Conservation (phyloP, 1,284 basidiomycete species). For the Cerrena zonata region DNA sequence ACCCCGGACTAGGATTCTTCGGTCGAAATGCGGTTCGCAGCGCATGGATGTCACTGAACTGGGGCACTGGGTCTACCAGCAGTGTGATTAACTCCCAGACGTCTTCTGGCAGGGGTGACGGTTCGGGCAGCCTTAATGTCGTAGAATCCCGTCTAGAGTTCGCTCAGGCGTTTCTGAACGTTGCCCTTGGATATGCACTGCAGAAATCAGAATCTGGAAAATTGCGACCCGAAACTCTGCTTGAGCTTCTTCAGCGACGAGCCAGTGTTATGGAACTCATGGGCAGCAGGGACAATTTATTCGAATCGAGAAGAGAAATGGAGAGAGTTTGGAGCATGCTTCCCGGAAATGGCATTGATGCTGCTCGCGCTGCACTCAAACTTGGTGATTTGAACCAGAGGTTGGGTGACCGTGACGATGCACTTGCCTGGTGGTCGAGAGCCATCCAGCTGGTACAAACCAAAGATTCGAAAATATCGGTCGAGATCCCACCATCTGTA, state of each 20-base stretch:
- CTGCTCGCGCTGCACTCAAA: slow-evolving; percentile 57
- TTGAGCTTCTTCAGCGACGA: slow-evolving; percentile 57
- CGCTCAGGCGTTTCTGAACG: slow-evolving; percentile 51
- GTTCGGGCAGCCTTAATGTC: slow-evolving; percentile 35
- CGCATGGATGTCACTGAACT: slow-evolving; percentile 74
- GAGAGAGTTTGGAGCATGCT: slow-evolving; percentile 55
- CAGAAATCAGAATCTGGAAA: slow-evolving; percentile 29
- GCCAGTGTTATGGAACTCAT: slow-evolving; percentile 66
- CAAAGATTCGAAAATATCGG: slow-evolving; percentile 7
- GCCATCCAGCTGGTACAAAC: slow-evolving; percentile 44
- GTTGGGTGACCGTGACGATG: slow-evolving; percentile 47
- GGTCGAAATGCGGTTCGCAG: slow-evolving; percentile 64
- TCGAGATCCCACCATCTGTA: slow-evolving; percentile 23
- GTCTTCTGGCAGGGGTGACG: slow-evolving; percentile 30
- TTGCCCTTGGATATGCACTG: slow-evolving; percentile 46
- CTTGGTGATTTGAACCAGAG: slow-evolving; percentile 59
- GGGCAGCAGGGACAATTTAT: slow-evolving; percentile 49
- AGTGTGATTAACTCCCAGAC: slow-evolving; percentile 36
- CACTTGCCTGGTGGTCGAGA: slow-evolving; percentile 61
- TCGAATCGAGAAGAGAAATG: slow-evolving; percentile 56
- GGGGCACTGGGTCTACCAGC: slow-evolving; percentile 51
- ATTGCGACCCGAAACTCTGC: slow-evolving; percentile 47
- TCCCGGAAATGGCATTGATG: slow-evolving; percentile 35
- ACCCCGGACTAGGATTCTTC: slow-evolving; percentile 60
- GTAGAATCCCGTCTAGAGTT: slow-evolving; percentile 49